Conservation (phyloP, 2,329 filamentous ascomycete genomes). For the Colletotrichum orchidophilum region DNA sequence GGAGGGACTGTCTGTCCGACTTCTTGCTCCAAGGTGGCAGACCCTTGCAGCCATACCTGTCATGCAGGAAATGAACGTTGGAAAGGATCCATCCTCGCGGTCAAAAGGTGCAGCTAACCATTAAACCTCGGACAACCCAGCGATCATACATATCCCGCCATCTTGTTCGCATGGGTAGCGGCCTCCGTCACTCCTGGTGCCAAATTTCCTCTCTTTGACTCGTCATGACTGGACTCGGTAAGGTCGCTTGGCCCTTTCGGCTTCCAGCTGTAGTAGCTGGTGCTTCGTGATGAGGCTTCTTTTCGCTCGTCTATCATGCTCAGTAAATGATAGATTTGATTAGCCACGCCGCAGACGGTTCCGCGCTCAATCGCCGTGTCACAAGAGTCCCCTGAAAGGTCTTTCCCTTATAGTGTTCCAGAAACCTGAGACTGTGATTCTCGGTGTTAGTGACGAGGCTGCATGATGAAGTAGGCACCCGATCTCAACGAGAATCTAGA, state of each 20-base stretch:
- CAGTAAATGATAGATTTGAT: too few relatives aligned
- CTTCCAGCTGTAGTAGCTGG: background rate
- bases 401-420: too few relatives aligned
- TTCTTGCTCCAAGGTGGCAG: background rate
- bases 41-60: background rate
- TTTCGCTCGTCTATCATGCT: background rate
- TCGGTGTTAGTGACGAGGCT: too few relatives aligned
- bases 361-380: too few relatives aligned
- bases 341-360: too few relatives aligned
- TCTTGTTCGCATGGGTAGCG: background rate
- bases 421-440: too few relatives aligned
- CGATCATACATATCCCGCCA: background rate
- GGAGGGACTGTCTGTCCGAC: background rate
- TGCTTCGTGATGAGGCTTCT: background rate
- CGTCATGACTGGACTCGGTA: background rate
- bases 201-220: background rate
- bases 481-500: too few relatives aligned
- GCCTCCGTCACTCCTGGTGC: background rate
- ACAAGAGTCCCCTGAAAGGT: too few relatives aligned
- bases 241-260: background rate
- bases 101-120: background rate
- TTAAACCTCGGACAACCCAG: background rate
- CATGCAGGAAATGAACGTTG: background rate
- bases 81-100: background rate
- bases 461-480: too few relatives aligned